Percentiles rank a stretch among this genome's conserved stretches.
Evolutionary conservation across 176 grass and related monocot genomes (phyloP).

Genomic region (Zoysia japonica): DNA sequence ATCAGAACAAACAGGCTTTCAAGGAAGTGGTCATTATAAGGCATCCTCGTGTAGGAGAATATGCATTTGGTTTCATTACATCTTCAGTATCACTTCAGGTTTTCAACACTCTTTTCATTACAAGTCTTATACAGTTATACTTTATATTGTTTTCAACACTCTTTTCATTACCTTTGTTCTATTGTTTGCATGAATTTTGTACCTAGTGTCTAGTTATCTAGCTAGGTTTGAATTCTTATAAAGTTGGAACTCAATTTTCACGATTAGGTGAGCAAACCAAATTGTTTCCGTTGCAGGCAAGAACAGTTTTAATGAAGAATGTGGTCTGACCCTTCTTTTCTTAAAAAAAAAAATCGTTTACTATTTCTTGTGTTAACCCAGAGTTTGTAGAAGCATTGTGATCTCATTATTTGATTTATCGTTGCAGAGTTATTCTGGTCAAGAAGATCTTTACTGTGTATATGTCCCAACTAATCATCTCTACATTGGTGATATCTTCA

Average conservation of each 20-base stretch:
- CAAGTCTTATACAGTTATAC: not conserved
- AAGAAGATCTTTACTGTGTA: conserved; percentile 91
- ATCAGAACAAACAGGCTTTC: conserved; percentile 97
- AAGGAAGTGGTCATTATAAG: conserved; percentile 99
- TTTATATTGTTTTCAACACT: not conserved
- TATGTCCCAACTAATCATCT: conserved; percentile 98
- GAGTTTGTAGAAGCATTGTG: not conserved
- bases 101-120: conserved; percentile 12
- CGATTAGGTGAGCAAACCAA: not conserved
- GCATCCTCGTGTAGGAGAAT: conserved; percentile 93
- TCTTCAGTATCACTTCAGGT: conserved; percentile 96
- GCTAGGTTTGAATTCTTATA: not conserved
- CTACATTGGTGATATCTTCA: conserved; percentile 95
- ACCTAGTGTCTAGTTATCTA: not conserved
- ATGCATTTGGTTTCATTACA: conserved; percentile 97
- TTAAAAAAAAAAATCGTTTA: not conserved
- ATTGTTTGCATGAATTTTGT: conserved; percentile 5
- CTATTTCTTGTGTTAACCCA: conserved; percentile 21
- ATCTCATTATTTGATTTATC: conserved; percentile 7
- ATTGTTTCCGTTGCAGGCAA: not conserved
- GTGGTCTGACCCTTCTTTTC: not conserved
- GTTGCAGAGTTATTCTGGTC: conserved; percentile 81
- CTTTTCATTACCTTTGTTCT: conserved; percentile 8
- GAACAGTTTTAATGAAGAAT: not conserved
- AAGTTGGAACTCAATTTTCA: not conserved